These are phyloP conservation scores for Pachyrhizus erosus DNA, from an alignment of 306 rosid genomes.

Conservation along the genomic window DNA sequence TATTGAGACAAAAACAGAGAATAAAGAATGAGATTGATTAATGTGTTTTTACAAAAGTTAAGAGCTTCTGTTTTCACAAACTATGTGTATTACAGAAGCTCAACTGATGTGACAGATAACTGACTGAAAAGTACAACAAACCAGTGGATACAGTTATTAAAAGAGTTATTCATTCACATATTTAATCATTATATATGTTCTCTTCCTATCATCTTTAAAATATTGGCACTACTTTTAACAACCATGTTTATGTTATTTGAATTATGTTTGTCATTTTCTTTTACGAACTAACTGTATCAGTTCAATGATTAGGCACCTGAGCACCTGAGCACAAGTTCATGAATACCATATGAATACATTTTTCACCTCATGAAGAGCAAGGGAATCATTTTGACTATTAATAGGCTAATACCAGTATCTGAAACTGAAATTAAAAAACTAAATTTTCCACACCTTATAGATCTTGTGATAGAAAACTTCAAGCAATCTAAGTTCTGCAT, in stretches of 20 bases:
- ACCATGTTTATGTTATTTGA: not conserved
- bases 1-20: no score
- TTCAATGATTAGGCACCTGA: not conserved
- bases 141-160: not conserved
- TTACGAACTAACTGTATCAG: not conserved
- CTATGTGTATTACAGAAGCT: no score
- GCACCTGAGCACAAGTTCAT: not conserved
- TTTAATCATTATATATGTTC: not conserved
- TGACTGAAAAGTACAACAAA: not conserved
- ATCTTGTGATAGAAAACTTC: slow-evolving; percentile 97
- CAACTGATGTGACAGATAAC: not conserved
- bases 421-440: not conserved
- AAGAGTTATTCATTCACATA: not conserved
- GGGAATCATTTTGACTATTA: not conserved
- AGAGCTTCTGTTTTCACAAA: no score
- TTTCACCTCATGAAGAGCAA: not conserved
- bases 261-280: not conserved
- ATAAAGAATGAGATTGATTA: no score
- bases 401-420: not conserved
- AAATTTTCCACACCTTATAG: slow-evolving; percentile 68
- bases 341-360: not conserved
- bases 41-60: no score
- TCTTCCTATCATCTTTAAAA: not conserved
- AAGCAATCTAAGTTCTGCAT: slow-evolving; percentile 86
- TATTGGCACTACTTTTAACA: not conserved